A percentile compares a stretch with the other conserved stretches of the same genome.
Evolutionary conservation across 768 basidiomycete genomes (phyloP).

Genomic region (Collybiopsis luxurians): DNA sequence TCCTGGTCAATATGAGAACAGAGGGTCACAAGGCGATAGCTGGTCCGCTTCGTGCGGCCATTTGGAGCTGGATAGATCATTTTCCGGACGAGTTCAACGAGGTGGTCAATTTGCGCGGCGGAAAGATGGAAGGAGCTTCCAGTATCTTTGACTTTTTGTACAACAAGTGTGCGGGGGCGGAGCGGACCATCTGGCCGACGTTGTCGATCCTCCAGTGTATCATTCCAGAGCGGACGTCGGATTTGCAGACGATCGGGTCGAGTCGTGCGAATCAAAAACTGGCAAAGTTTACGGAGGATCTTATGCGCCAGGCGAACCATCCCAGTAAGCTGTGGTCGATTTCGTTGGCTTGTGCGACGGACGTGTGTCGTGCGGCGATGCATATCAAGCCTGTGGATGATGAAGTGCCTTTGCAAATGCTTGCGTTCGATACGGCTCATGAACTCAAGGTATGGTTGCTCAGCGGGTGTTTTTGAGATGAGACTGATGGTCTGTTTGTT

Average conservation of each 20-base stretch:
- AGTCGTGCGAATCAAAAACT: slow-evolving; percentile 27
- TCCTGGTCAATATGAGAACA: slow-evolving; percentile 78
- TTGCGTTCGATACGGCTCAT: slow-evolving; percentile 73
- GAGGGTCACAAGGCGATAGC: slow-evolving; percentile 74
- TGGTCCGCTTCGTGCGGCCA: slow-evolving; percentile 65
- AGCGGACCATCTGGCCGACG: slow-evolving; percentile 70
- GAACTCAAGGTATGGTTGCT: slow-evolving; percentile 83
- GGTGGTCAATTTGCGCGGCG: slow-evolving; percentile 54
- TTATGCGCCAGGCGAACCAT: slow-evolving; percentile 55
- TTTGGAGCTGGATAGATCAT: slow-evolving; percentile 90
- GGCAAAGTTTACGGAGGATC: slow-evolving; percentile 57
- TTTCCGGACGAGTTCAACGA: slow-evolving; percentile 80
- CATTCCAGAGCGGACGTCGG: slow-evolving; percentile 70
- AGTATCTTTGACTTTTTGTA: slow-evolving; percentile 84
- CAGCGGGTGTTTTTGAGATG: slow-evolving; percentile 3
- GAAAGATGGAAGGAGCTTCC: slow-evolving; percentile 70
- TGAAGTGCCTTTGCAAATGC: slow-evolving; percentile 59
- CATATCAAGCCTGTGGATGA: slow-evolving; percentile 29
- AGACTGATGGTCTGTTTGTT: neutral
- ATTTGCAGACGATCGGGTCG: slow-evolving; percentile 41
- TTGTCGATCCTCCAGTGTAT: slow-evolving; percentile 72
- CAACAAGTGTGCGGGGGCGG: slow-evolving; percentile 45
- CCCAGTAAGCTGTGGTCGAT: slow-evolving; percentile 62
- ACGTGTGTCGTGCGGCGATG: slow-evolving; percentile 74
- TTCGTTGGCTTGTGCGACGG: slow-evolving; percentile 69